These are phyloP conservation scores for Rubroboletus pulcherrimus DNA, from an alignment of 768 basidiomycete species.

Conservation along the genomic window DNA sequence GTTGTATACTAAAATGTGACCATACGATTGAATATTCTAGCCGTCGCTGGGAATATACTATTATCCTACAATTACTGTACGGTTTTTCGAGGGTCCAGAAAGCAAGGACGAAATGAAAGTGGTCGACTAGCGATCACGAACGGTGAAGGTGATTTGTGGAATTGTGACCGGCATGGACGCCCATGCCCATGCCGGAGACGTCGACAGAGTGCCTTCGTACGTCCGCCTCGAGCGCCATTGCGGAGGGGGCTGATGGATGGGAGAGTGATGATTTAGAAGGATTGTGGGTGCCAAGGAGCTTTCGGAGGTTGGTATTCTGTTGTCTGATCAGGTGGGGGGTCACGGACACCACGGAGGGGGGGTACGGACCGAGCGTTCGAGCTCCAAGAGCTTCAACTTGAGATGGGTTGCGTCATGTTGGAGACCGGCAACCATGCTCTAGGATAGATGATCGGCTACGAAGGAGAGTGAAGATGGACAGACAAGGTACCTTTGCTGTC, in stretches of 20 bases:
- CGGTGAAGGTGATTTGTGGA: constrained; percentile 7
- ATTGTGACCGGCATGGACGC: constrained; percentile 16
- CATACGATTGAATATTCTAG: constrained; percentile 5
- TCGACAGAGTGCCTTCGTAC: constrained; percentile 34
- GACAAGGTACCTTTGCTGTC: constrained; percentile 59
- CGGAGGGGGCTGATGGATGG: constrained; percentile 25
- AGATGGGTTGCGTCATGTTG: constrained; percentile 60
- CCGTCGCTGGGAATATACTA: constrained; percentile 5
- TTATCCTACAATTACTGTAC: constrained; percentile 22
- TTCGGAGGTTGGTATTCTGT: constrained; percentile 32
- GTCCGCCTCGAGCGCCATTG: constrained; percentile 30
- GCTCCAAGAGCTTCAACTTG: constrained; percentile 61
- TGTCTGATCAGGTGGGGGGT: neutral
- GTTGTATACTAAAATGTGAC: constrained; percentile 7
- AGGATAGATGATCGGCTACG: neutral
- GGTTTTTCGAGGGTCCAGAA: neutral
- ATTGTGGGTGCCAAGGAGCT: constrained; percentile 28
- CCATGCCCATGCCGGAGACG: constrained; percentile 30
- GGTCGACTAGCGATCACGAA: neutral
- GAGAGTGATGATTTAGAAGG: constrained; percentile 14
- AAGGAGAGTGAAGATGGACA: neutral
- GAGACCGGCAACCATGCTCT: constrained; percentile 75
- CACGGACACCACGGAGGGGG: neutral
- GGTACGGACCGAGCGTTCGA: constrained; percentile 55
- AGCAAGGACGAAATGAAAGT: neutral